These are phyloP conservation scores for Rhytidiadelphus loreus DNA, from an alignment of 225 moss, liverwort and hornwort species.

Conservation along the genomic window DNA sequence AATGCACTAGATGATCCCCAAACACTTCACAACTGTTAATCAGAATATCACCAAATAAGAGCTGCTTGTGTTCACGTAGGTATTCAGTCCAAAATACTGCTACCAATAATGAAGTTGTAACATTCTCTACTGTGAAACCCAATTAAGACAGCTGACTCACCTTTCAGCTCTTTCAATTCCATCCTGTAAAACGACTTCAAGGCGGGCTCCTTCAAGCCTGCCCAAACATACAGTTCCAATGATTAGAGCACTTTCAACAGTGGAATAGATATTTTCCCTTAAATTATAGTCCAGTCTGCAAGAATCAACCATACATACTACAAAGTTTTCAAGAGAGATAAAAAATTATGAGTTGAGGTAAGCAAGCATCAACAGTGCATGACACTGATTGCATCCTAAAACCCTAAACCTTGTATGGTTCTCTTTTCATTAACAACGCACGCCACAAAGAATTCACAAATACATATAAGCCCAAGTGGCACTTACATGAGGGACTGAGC, in stretches of 20 bases:
- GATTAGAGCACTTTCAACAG: neutral
- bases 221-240: neutral
- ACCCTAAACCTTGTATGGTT: neutral
- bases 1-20: neutral
- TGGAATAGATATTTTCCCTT: neutral
- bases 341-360: neutral
- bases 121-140: neutral
- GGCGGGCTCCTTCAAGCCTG: conserved; percentile 42
- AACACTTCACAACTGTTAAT: neutral
- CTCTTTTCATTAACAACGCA: neutral
- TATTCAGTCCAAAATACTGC: neutral
- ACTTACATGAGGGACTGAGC: conserved; percentile 46
- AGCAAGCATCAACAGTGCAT: neutral
- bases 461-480: neutral
- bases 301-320: neutral
- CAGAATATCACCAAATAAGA: neutral
- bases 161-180: conserved; percentile 39
- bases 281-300: neutral
- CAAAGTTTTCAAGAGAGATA: neutral
- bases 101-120: neutral
- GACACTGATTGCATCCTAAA: neutral
- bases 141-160: neutral
- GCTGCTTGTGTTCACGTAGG: neutral
- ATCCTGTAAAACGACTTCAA: conserved; percentile 35
- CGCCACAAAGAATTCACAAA: neutral